These are phyloP conservation scores for Beauveria brongniartii DNA, from an alignment of 2,329 filamentous ascomycete species.

Conservation along the genomic window DNA sequence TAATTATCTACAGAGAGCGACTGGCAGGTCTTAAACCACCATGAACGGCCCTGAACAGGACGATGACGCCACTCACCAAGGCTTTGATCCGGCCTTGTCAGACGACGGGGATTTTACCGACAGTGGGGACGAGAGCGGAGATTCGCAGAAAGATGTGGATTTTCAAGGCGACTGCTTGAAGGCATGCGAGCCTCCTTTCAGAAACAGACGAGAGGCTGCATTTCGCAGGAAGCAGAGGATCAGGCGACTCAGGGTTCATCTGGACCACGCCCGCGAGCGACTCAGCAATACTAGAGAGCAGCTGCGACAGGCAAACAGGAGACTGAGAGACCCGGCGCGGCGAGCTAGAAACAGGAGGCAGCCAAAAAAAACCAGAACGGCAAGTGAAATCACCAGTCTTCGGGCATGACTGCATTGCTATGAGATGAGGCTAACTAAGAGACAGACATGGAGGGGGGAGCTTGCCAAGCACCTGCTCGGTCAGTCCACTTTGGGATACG, in stretches of 20 bases:
- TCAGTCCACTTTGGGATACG: conserved; percentile 5
- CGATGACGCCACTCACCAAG: not conserved
- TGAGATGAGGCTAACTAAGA: not conserved
- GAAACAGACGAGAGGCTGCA: not conserved
- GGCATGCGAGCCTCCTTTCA: not conserved
- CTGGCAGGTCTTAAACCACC: not conserved
- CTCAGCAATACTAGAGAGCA: no score
- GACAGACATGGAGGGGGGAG: not conserved
- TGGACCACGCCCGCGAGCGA: not conserved
- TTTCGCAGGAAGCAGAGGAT: not conserved
- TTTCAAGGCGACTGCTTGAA: not conserved
- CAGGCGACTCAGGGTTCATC: not conserved
- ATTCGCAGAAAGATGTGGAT: not conserved
- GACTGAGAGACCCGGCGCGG: not conserved
- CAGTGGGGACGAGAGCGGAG: not conserved
- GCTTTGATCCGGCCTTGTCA: no score
- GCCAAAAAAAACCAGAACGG: not conserved
- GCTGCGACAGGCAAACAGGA: not conserved
- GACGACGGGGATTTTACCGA: not conserved
- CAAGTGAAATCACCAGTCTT: not conserved
- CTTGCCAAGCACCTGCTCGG: not conserved
- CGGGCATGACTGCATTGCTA: not conserved
- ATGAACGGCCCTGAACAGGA: not conserved
- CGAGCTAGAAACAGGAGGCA: not conserved
- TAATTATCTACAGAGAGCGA: not conserved